Evolutionary conservation across 306 rosid genomes (phyloP).

Genomic region (Inga laurina): DNA sequence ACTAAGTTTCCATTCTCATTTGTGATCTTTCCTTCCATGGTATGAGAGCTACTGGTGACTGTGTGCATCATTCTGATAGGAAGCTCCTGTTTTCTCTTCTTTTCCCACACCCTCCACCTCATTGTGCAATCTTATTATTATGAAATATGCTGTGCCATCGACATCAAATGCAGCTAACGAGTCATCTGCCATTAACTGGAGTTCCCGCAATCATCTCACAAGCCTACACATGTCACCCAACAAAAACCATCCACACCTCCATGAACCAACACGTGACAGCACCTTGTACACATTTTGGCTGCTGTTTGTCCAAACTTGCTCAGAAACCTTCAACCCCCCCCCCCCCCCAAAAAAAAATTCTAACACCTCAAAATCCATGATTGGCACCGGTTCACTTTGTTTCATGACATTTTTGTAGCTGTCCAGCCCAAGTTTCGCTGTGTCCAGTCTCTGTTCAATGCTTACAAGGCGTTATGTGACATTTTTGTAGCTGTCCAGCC

Average conservation of each 20-base stretch:
- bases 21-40: not conserved
- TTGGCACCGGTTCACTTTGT: not conserved
- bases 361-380: not conserved
- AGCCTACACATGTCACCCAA: not conserved
- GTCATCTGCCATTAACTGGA: not conserved
- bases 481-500: not conserved
- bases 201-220: not conserved
- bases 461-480: not conserved
- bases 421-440: not conserved
- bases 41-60: not conserved
- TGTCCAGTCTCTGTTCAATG: not conserved
- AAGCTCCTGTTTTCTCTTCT: not conserved
- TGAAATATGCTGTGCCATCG: not conserved
- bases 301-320: not conserved
- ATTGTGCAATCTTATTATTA: too few species aligned
- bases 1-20: not conserved
- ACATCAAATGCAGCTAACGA: not conserved
- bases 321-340: not conserved
- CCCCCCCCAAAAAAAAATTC: not conserved
- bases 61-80: not conserved
- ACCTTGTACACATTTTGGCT: not conserved
- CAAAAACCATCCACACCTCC: not conserved
- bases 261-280: not conserved
- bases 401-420: not conserved
- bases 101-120: not conserved